Evolutionary conservation across 768 basidiomycete genomes (phyloP).

Genomic region (Pulveroboletus frians): DNA sequence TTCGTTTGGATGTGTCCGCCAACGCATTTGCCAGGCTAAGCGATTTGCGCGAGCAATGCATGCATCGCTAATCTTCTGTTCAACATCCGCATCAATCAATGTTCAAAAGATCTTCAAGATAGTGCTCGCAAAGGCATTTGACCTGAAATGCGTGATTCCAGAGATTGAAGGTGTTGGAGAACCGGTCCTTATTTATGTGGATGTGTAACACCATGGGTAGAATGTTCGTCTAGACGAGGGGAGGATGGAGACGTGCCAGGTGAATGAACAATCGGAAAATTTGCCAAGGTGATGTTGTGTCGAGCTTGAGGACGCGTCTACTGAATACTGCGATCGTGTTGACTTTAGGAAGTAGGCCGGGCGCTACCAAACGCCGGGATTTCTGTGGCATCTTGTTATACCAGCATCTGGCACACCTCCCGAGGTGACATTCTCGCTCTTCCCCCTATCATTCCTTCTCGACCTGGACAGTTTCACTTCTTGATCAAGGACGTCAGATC

Average conservation of each 20-base stretch:
- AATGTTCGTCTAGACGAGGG: conserved; percentile 17
- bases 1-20: conserved; percentile 5
- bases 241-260: conserved; percentile 13
- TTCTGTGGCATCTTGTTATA: conserved; percentile 20
- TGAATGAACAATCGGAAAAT: conserved; percentile 10
- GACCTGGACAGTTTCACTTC: conserved; percentile 14
- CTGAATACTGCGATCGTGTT: conserved; percentile 18
- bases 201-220: conserved; percentile 38
- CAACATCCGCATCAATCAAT: conserved; percentile 97
- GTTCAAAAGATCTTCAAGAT: conserved; percentile 99
- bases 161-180: conserved; percentile 97
- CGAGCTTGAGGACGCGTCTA: conserved; percentile 13
- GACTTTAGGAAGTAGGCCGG: conserved; percentile 16
- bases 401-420: conserved; percentile 9
- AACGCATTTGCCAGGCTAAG: conserved; percentile 61
- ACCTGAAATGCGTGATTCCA: conserved; percentile 97
- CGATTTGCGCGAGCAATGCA: conserved; percentile 99
- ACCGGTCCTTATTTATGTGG: conserved; percentile 91
- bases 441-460: conserved; percentile 8
- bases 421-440: neutral
- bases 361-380: conserved; percentile 8
- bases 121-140: conserved; percentile 94
- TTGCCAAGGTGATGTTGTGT: conserved; percentile 28
- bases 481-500: conserved; percentile 16
- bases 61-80: conserved; percentile 98